A percentile compares a stretch with the other conserved stretches of the same genome.
phyloP scores from a whole-genome alignment of 169 alveolate species.

The Plasmodium blacklocki region DNA sequence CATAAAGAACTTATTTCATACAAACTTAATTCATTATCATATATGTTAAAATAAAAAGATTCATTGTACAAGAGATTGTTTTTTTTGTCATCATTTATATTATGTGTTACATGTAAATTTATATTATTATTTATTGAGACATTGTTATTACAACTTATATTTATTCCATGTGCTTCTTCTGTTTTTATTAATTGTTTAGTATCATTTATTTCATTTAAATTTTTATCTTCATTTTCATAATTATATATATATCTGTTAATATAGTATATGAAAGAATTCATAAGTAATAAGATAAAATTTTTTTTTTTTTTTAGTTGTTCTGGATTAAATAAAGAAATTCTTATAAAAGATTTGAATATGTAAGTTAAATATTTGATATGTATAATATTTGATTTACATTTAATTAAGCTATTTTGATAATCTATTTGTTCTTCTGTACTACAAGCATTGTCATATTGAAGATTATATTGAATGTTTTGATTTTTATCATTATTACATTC shows the following conservation, averaged over 20 bases:
- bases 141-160: neutral
- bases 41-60: neutral
- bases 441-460: no score
- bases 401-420: no score
- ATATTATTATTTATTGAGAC: neutral
- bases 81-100: neutral
- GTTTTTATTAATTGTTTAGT: neutral
- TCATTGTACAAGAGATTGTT: neutral
- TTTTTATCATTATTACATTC: no score
- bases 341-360: conserved; percentile 27
- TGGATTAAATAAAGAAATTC: conserved; percentile 12
- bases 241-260: conserved; percentile 20
- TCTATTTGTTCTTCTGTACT: no score
- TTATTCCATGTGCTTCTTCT: neutral
- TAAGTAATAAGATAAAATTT: conserved; percentile 8
- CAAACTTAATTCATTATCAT: conserved; percentile 12
- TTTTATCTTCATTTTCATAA: neutral
- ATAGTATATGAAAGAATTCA: conserved; percentile 10
- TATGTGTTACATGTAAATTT: neutral
- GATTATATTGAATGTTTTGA: no score
- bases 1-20: conserved; percentile 66
- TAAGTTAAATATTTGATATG: conserved; percentile 32
- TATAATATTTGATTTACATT: neutral
- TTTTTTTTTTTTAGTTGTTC: neutral
- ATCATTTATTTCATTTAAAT: neutral